These are phyloP conservation scores for Calonectria henricotiae DNA, from an alignment of 2,329 filamentous ascomycete species.

Conservation along the genomic window DNA sequence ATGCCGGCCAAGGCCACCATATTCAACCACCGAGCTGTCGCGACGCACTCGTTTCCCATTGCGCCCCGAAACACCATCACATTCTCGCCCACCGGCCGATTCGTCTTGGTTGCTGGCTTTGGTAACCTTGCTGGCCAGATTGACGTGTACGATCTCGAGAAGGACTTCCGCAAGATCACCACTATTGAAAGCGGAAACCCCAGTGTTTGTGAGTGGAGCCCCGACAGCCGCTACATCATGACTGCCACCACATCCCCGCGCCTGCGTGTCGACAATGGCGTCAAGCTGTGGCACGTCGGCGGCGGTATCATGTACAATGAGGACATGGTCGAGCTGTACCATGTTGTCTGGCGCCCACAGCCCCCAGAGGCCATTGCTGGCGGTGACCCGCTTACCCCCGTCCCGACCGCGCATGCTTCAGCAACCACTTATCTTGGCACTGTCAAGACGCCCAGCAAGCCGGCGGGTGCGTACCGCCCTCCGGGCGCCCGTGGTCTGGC, in stretches of 20 bases:
- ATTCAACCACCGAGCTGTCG: slow-evolving; percentile 90
- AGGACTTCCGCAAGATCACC: slow-evolving; percentile 92
- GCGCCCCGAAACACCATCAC: slow-evolving; percentile 94
- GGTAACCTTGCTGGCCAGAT: slow-evolving; percentile 98
- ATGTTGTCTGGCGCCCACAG: slow-evolving; percentile 90
- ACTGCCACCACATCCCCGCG: slow-evolving; percentile 98
- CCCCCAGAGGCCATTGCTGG: slow-evolving; percentile 72
- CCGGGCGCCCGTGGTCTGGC: slow-evolving; percentile 91
- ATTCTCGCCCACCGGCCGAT: slow-evolving; percentile 94
- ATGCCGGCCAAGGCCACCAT: slow-evolving; percentile 99
- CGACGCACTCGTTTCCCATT: slow-evolving; percentile 88
- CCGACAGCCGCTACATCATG: slow-evolving; percentile 94
- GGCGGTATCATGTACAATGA: slow-evolving; percentile 95
- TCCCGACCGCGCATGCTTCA: slow-evolving; percentile 86
- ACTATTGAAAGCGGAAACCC: slow-evolving; percentile 97
- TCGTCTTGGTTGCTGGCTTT: slow-evolving; percentile 95
- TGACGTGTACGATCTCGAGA: slow-evolving; percentile 96
- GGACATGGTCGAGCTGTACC: slow-evolving; percentile 95
- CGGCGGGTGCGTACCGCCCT: slow-evolving; percentile 95
- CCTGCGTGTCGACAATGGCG: slow-evolving; percentile 95
- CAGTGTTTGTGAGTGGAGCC: slow-evolving; percentile 97
- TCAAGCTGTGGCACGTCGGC: slow-evolving; percentile 94
- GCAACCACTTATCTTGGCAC: slow-evolving; percentile 87
- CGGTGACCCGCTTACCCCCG: slow-evolving; percentile 80
- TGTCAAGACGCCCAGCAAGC: slow-evolving; percentile 95